Base-by-base conservation (phyloP, 2,329 filamentous ascomycete genomes). In the Hymenoscyphus albidus region DNA sequence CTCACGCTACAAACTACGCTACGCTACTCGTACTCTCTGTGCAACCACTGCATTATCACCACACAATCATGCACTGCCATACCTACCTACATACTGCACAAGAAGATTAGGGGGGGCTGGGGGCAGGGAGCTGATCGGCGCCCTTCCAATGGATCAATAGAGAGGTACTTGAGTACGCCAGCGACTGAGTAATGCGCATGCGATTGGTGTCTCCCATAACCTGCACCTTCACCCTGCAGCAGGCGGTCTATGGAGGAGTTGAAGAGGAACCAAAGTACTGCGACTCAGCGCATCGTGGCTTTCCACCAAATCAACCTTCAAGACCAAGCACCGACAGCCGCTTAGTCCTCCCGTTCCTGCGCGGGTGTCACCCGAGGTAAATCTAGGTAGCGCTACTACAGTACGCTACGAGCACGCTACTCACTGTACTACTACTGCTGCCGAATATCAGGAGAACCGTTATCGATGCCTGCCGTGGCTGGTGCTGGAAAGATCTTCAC, bases 1-100 rank as follows among this genome's bases (percentile, higher is more conserved):
- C 42, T 22, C 44, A 22, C 48, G 48, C 48, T 54, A 54, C 48
- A 27, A 54, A 54, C 48, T 54, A 54, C 48, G 48, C 44, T 51
- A 51, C 16, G 16, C 42, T 16, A 27, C n/a, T 35, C n/a, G n/a
- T 16, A 27, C n/a, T 35, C n/a, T n/a, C 14, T 54, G 48, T 54
- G 48, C 48, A 54, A 54, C 48, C 10, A 27, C 48, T 12, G 10
- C 48, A 27, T 27, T 27, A 54, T 18, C n/a, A 10, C n/a, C n/a
- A 18, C 44, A 22, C 22, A n/a, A 51, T 51, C 44, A 51, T 54
- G 44, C 42, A 9, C 16, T 16, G 18, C 18, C 16, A 16, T 18
- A 51, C n/a, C 27, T 18, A 51, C n/a, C 27, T 27, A 27, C 27
- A 27, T 27, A 27, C n/a, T 51, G 18, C 10, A 13, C 48, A 54